phyloP scores from a whole-genome alignment of 2,329 filamentous ascomycete species.

The Exophiala dermatitidis region DNA sequence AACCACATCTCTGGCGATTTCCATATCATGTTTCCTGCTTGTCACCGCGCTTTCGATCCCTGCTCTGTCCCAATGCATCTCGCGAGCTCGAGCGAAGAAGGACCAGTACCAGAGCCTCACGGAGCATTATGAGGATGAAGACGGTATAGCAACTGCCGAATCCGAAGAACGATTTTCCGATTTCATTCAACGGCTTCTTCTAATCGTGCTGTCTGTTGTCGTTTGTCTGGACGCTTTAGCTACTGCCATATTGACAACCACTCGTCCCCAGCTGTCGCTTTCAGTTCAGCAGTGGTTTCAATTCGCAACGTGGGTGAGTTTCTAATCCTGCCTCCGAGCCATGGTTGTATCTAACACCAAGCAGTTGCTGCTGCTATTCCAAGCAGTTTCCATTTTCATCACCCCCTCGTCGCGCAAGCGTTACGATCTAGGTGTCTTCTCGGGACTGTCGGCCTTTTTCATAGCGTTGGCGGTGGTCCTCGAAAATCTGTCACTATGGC shows the following conservation, averaged over 20 bases:
- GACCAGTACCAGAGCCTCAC: conserved; percentile 19
- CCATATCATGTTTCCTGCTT: conserved; percentile 15
- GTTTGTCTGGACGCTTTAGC: conserved; percentile 53
- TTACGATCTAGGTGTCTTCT: conserved; percentile 22
- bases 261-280: conserved; percentile 35
- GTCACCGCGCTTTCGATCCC: conserved; percentile 19
- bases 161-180: conserved; percentile 57
- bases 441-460: conserved; percentile 18
- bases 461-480: conserved; percentile 21
- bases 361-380: conserved; percentile 23
- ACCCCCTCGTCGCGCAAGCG: conserved; percentile 19
- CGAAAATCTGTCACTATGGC: conserved; percentile 24
- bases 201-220: conserved; percentile 48
- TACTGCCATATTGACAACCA: conserved; percentile 48
- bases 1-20: conserved; percentile 14
- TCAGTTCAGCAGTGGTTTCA: conserved; percentile 55
- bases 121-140: conserved; percentile 58
- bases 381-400: conserved; percentile 21
- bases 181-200: conserved; percentile 48
- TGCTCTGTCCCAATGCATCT: conserved; percentile 9
- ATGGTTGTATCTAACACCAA: conserved; percentile 6
- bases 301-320: conserved; percentile 56
- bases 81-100: conserved; percentile 10
- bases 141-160: conserved; percentile 61
- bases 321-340: background rate